Base-by-base conservation (phyloP, 768 basidiomycete genomes). In the Tulasnella sp. region DNA sequence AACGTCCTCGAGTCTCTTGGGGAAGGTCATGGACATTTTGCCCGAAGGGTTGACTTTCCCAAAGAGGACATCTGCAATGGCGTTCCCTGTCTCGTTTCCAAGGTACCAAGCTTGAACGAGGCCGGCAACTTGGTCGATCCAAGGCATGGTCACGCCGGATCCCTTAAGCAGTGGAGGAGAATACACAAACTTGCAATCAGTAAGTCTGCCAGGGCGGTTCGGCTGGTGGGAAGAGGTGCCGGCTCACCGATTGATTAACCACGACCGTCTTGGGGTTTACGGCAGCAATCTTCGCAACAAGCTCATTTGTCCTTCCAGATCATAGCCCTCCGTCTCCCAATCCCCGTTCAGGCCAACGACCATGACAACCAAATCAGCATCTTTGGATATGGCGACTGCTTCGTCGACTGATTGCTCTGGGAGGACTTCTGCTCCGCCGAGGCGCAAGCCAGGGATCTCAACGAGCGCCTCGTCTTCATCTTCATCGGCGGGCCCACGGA, bases 301-400 rank as follows among this genome's bases (percentile, higher is more conserved):
- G 83, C 82, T 91, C 89, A 81, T 92, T 87, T 80, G 90, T 89
- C 18, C 84, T 82, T 5, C 89, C 88, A 69, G 91, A 80, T 93
- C 92, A 80, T 91, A 92, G 10, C 91, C 91, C 83, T 93, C 92
- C 79, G 89, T 89, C 84, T 93, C 91, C 90, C 90, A 92, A 83
- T 93, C 79, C 15, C 39, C 77, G 79, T 82, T 82, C 39, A 82
- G 73, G 15, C 82, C 82, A 72, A 83, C 79, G 40, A 83, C 79
- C 26, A 83, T 77, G 61, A 83, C 79, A 32, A 78, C 81, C 32
- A 79, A 79, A 72, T 83, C 82, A 23, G 81, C 79, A 10, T 76
- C 57, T 69, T 81, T 80, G 5, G 82, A 82, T 23, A 81, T 71
- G 39, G 78, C 74, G 39, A 81, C 82, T 5, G 82, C 82, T n/a